Conservation (phyloP, 768 basidiomycete genomes). For the Rhizopogon vulgaris region DNA sequence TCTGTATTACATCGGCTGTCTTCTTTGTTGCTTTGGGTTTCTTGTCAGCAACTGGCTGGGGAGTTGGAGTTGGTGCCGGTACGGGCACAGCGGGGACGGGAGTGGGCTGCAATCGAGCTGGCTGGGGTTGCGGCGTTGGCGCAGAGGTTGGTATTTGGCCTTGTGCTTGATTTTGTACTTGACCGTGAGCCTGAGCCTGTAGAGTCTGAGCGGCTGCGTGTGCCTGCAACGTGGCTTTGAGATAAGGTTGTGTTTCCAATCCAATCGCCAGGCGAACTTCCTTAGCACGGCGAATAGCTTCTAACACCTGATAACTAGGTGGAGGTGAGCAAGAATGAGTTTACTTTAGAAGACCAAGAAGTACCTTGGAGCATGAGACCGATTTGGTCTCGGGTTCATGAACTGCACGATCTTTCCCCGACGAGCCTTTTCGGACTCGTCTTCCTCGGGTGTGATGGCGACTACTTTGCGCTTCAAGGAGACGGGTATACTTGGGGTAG, state of each 20-base stretch:
- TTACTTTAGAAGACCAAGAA: slow-evolving; percentile 5
- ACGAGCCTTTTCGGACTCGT: slow-evolving; percentile 68
- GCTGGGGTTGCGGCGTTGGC: slow-evolving; percentile 22
- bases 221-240: background rate
- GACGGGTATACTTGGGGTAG: slow-evolving; percentile 64
- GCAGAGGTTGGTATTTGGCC: slow-evolving; percentile 26
- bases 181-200: slow-evolving; percentile 18
- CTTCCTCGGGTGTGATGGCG: slow-evolving; percentile 65
- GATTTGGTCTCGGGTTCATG: slow-evolving; percentile 60
- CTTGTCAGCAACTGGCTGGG: slow-evolving; percentile 25
- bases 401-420: slow-evolving; percentile 72
- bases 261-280: slow-evolving; percentile 20
- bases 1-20: slow-evolving; percentile 14
- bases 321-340: background rate
- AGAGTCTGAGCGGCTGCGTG: slow-evolving; percentile 5
- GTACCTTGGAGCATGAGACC: slow-evolving; percentile 44
- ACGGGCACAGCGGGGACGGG: slow-evolving; percentile 28
- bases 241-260: background rate
- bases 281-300: slow-evolving; percentile 32
- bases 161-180: slow-evolving; percentile 23
- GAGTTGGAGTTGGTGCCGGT: slow-evolving; percentile 18
- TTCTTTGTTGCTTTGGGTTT: slow-evolving; percentile 23
- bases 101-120: slow-evolving; percentile 30
- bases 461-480: slow-evolving; percentile 76
- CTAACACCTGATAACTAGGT: slow-evolving; percentile 53